These are phyloP conservation scores for Rhytidhysteron rufulum DNA, from an alignment of 2,329 filamentous ascomycete genomes.

Conservation along the genomic window DNA sequence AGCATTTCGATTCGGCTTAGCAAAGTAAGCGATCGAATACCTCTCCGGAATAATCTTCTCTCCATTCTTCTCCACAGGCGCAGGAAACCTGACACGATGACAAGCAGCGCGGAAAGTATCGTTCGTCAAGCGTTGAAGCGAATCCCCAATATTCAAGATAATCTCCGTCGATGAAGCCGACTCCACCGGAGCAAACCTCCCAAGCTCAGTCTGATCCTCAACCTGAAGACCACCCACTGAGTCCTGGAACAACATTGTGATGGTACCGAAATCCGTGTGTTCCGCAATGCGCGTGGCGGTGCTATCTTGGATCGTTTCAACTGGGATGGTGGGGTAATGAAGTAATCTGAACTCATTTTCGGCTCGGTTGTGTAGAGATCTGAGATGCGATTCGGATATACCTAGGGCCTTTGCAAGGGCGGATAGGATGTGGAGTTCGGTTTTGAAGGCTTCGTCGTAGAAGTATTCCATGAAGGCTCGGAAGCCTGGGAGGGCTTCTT, in stretches of 20 bases:
- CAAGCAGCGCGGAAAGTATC: too few relatives aligned
- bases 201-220: too few relatives aligned
- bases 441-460: slow-evolving; percentile 37
- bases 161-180: too few relatives aligned
- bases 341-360: slow-evolving; percentile 10
- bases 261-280: slow-evolving; percentile 55
- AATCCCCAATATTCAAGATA: too few relatives aligned
- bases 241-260: slow-evolving; percentile 55
- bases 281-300: slow-evolving; percentile 37
- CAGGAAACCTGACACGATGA: too few relatives aligned
- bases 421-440: slow-evolving; percentile 34
- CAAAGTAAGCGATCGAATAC: too few relatives aligned
- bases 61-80: too few relatives aligned
- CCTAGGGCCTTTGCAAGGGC: not conserved
- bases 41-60: too few relatives aligned
- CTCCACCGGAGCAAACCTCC: too few relatives aligned
- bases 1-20: too few relatives aligned
- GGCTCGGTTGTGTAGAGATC: not conserved
- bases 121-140: too few relatives aligned
- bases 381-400: not conserved
- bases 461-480: slow-evolving; percentile 62
- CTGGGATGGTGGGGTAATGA: slow-evolving; percentile 13
- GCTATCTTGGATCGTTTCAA: not conserved
- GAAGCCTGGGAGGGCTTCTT: slow-evolving; percentile 62
- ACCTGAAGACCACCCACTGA: slow-evolving; percentile 50